A percentile compares a stretch with the other conserved stretches of the same genome.
Conservation (phyloP, 345 rosid genomes). For the Lepidium didymum region DNA sequence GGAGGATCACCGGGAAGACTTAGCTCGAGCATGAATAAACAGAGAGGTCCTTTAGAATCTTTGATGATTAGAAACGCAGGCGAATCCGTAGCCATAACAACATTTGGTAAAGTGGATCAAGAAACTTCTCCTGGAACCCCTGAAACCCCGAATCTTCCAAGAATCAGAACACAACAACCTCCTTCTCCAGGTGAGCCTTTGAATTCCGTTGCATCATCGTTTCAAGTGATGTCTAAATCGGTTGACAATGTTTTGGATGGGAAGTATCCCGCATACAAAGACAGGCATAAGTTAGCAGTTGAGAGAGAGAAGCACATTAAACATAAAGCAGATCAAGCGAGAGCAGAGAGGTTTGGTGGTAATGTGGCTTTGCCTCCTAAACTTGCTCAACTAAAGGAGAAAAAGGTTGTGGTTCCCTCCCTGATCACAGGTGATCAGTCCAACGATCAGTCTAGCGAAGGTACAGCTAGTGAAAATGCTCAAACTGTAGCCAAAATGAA, state of each 20-base stretch:
- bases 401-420: slow-evolving; percentile 18
- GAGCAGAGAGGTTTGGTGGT: slow-evolving; percentile 62
- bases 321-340: slow-evolving; percentile 74
- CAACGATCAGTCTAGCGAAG: slow-evolving; percentile 26
- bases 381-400: slow-evolving; percentile 79
- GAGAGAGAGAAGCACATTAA: slow-evolving; percentile 88
- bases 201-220: slow-evolving; percentile 64
- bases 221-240: slow-evolving; percentile 88
- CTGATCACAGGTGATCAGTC: slow-evolving; percentile 46
- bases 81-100: slow-evolving; percentile 72
- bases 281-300: slow-evolving; percentile 80
- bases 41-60: slow-evolving; percentile 81
- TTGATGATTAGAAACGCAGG: slow-evolving; percentile 88
- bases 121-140: slow-evolving; percentile 50
- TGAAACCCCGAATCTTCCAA: slow-evolving; percentile 47
- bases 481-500: slow-evolving; percentile 58
- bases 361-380: slow-evolving; percentile 53
- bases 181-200: slow-evolving; percentile 47
- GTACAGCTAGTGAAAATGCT: slow-evolving; percentile 42
- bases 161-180: slow-evolving; percentile 48
- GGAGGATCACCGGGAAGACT: slow-evolving; percentile 71
- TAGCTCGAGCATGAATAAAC: slow-evolving; percentile 49
- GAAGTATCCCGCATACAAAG: slow-evolving; percentile 90
- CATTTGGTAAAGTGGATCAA: slow-evolving; percentile 66
- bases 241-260: slow-evolving; percentile 68